A percentile compares a stretch with the other conserved stretches of the same genome.
Conservation (phyloP, 164 flowering plant genomes). For the Vitis riparia region DNA sequence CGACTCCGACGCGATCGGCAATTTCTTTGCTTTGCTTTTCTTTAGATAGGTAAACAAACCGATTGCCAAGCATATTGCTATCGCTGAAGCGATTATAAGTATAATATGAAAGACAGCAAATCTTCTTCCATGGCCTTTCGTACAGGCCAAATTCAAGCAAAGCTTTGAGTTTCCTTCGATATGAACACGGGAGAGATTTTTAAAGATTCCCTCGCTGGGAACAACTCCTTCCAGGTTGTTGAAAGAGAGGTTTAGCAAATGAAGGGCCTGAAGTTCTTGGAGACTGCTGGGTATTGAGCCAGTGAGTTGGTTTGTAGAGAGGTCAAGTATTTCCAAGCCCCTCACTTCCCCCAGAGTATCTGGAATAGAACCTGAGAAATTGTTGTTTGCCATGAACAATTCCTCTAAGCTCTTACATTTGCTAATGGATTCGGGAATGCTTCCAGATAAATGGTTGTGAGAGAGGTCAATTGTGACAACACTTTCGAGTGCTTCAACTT, state of each 20-base stretch:
- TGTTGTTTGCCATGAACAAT: conserved; percentile 29
- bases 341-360: conserved; percentile 19
- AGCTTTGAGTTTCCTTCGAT: conserved; percentile 42
- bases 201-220: conserved; percentile 39
- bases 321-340: conserved; percentile 43
- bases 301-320: conserved; percentile 48
- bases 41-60: background rate
- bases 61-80: conserved; percentile 3
- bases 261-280: conserved; percentile 22
- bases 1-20: background rate
- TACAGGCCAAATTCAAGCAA: conserved; percentile 16
- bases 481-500: conserved; percentile 25
- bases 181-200: conserved; percentile 19
- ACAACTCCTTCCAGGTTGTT: conserved; percentile 47
- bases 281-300: conserved; percentile 42
- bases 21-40: conserved; percentile 8
- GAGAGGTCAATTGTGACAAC: conserved; percentile 35
- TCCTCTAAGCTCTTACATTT: conserved; percentile 35
- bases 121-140: conserved; percentile 5
- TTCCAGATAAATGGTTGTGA: conserved; percentile 30
- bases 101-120: background rate
- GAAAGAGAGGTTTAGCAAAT: conserved; percentile 40
- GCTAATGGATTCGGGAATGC: conserved; percentile 28
- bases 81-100: background rate
- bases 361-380: conserved; percentile 43